phyloP scores from a whole-genome alignment of 108 stramenopile species.

The Cyclostephanos invisitatus region DNA sequence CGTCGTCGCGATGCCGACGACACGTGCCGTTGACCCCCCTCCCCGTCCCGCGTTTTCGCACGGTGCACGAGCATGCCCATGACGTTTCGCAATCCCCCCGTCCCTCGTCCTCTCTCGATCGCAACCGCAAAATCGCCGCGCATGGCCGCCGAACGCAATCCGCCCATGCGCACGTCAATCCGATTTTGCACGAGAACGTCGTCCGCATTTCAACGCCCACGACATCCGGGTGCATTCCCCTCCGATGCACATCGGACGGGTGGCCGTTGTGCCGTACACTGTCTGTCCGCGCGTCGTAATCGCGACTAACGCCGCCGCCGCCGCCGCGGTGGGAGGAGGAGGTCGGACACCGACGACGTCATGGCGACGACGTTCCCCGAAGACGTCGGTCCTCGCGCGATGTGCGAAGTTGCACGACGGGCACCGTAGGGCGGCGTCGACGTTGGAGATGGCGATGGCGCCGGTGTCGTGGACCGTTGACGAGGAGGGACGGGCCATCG shows the following conservation, averaged over 20 bases:
- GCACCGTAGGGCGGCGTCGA: conserved; percentile 19
- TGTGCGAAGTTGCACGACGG: conserved; percentile 30
- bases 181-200: conserved; percentile 34
- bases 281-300: conserved; percentile 35
- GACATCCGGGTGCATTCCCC: conserved; percentile 13
- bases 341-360: background rate
- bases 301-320: background rate
- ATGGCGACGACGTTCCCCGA: conserved; percentile 14
- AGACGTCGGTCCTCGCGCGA: conserved; percentile 39
- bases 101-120: conserved; percentile 15
- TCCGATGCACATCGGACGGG: conserved; percentile 36
- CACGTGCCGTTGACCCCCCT: conserved; percentile 36
- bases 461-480: background rate
- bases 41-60: conserved; percentile 21
- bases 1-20: conserved; percentile 13
- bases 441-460: background rate
- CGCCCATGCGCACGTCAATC: conserved; percentile 37
- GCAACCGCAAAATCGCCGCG: too few relatives aligned
- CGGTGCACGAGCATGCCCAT: conserved; percentile 9
- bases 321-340: too few relatives aligned
- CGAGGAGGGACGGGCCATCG: background rate
- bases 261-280: conserved; percentile 28
- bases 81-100: too few relatives aligned
- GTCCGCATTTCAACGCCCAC: conserved; percentile 35
- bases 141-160: conserved; percentile 2